Conservation (phyloP, 116 monocot genomes). For the Cymodocea nodosa region DNA sequence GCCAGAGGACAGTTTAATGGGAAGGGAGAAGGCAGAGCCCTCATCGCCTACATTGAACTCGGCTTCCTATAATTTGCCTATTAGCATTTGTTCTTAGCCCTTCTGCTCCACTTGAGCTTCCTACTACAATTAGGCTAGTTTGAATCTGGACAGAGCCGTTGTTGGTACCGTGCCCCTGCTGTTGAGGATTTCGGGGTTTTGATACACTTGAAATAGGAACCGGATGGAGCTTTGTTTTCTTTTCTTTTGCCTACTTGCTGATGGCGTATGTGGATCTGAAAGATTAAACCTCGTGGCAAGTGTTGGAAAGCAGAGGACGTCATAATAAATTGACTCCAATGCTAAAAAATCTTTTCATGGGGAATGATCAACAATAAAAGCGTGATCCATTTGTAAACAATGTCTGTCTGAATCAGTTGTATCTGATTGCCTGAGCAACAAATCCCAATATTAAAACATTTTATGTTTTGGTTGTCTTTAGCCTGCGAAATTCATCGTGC, state of each 20-base stretch:
- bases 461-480: too few species aligned
- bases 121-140: too few species aligned
- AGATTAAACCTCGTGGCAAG: background rate
- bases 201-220: background rate
- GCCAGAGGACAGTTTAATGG: background rate
- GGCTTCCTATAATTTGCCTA: conserved; percentile 11
- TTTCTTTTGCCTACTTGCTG: background rate
- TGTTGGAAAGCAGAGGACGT: background rate
- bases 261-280: background rate
- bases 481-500: too few species aligned
- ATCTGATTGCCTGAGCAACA: background rate
- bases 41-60: conserved; percentile 5
- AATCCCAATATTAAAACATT: background rate
- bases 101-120: background rate
- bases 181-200: background rate
- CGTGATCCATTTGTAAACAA: background rate
- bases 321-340: background rate
- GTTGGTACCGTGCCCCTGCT: too few species aligned
- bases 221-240: background rate
- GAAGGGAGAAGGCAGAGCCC: background rate
- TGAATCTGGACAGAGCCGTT: background rate
- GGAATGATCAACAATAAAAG: conserved; percentile 8
- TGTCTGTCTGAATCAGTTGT: background rate
- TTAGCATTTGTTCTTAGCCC: conserved; percentile 18
- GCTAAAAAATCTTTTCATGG: background rate